These are phyloP conservation scores for Suillus paluster DNA, from an alignment of 768 basidiomycete genomes.

Conservation along the genomic window DNA sequence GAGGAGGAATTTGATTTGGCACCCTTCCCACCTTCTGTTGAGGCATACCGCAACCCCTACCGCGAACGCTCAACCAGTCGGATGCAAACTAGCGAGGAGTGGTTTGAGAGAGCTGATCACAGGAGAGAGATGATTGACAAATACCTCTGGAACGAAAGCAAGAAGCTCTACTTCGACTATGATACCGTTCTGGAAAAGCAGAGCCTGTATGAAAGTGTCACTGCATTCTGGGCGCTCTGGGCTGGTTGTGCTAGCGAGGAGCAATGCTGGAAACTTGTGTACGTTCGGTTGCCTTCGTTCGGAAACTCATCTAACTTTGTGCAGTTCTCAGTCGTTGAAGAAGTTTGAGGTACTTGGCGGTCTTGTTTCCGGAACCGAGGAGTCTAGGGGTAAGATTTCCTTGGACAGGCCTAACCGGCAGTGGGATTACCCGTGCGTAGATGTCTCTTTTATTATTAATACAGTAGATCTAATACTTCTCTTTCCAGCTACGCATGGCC, in stretches of 20 bases:
- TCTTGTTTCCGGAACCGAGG: slow-evolving; percentile 94
- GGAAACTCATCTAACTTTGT: slow-evolving; percentile 21
- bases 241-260: slow-evolving; percentile 96
- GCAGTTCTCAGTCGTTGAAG: slow-evolving; percentile 80
- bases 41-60: slow-evolving; percentile 65
- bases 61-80: slow-evolving; percentile 63
- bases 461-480: slow-evolving; percentile 10
- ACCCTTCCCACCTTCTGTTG: slow-evolving; percentile 86
- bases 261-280: slow-evolving; percentile 94
- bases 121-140: slow-evolving; percentile 87
- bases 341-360: slow-evolving; percentile 98
- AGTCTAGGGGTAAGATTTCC: slow-evolving; percentile 94
- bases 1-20: slow-evolving; percentile 91
- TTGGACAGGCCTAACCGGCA: slow-evolving; percentile 96
- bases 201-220: slow-evolving; percentile 96
- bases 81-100: slow-evolving; percentile 81
- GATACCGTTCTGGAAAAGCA: slow-evolving; percentile 91
- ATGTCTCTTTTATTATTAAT: slow-evolving; percentile 12
- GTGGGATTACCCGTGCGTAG: slow-evolving; percentile 93
- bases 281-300: slow-evolving; percentile 39
- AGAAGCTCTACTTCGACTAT: slow-evolving; percentile 94
- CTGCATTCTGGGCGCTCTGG: slow-evolving; percentile 96
- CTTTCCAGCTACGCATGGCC: slow-evolving; percentile 76
- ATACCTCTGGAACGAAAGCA: slow-evolving; percentile 96
- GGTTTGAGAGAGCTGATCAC: slow-evolving; percentile 89